Base-by-base conservation (phyloP, 768 basidiomycete genomes). In the Mycena venus region DNA sequence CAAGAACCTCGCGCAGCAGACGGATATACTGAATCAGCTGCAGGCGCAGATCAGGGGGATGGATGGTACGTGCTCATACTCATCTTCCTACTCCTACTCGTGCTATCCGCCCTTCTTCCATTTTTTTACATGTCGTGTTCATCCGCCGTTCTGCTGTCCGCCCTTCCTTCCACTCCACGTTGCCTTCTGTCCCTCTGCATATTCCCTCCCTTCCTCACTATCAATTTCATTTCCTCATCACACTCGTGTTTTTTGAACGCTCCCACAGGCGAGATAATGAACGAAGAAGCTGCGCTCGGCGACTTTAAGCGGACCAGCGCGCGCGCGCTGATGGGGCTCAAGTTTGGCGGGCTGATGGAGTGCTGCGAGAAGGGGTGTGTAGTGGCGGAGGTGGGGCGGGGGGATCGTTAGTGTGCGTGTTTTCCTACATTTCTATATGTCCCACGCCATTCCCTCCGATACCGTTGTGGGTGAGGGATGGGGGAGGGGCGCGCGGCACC, bases 301-400 rank as follows among this genome's bases (percentile, higher is more conserved):
- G 96, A 98, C 80, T 95, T 93, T 81, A 99, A 98, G 84, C 90
- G 97, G 42, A 83, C 86, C 8, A 89, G 89, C 17, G 87, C 93
- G 3, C 91, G 90, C 74, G 85, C 89, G 51, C 94, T 92, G 85
- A 91, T 98, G 90, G 90, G 90, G 1, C 84, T 95, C 78, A 97
- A 98, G 85, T 97, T 97, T 80, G 96, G 95, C 27, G 96, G 95
- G 8, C 83, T 98, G 53, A 82, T 92, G 55, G 97, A 98, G 82
- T 92, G 91, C 69, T 94, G 93, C 65, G 94, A 97, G 84, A 97
- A 95, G 83, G 94, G 95, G 89, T 91, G 51, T 44, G 65, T 77
- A 7, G 75, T 73, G 23, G 75, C 42, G 0, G 69, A 74, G 40
- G 44, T 67, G 21, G 75, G 75, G 17, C 19, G 58, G 2, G 66